phyloP scores from a whole-genome alignment of 257 asterid genomes.

The Solanum chaucha region DNA sequence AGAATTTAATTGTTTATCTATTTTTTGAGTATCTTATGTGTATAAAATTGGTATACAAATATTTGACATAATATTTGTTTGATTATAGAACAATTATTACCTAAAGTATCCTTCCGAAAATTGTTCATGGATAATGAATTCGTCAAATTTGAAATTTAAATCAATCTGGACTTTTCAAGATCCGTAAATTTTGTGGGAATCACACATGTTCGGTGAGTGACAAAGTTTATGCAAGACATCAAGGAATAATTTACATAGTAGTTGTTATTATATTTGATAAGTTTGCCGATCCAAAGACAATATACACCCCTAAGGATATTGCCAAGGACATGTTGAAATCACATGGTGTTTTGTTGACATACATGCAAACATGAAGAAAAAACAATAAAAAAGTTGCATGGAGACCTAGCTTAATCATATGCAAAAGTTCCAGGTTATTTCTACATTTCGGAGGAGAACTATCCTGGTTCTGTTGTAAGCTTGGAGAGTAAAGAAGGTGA shows the following conservation, averaged over 20 bases:
- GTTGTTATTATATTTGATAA: no score
- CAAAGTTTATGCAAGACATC: neutral
- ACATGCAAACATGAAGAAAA: no score
- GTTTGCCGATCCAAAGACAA: neutral
- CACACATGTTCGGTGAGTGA: neutral
- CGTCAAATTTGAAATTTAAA: neutral
- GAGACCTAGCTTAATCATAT: neutral
- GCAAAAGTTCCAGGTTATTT: neutral
- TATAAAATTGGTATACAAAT: no score
- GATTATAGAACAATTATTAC: no score
- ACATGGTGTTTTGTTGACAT: neutral
- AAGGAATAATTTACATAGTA: neutral
- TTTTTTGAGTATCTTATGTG: neutral
- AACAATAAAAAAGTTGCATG: neutral
- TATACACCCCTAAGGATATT: neutral
- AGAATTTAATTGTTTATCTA: no score
- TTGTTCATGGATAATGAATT: neutral
- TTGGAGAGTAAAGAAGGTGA: neutral
- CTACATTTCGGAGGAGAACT: neutral
- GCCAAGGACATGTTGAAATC: neutral
- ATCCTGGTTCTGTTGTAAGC: neutral
- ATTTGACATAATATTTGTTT: neutral
- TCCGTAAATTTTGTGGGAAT: neutral
- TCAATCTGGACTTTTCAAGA: neutral
- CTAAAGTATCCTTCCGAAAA: neutral